Base-by-base conservation (phyloP, 1,284 basidiomycete genomes). In the Boletus semigastroideus region DNA sequence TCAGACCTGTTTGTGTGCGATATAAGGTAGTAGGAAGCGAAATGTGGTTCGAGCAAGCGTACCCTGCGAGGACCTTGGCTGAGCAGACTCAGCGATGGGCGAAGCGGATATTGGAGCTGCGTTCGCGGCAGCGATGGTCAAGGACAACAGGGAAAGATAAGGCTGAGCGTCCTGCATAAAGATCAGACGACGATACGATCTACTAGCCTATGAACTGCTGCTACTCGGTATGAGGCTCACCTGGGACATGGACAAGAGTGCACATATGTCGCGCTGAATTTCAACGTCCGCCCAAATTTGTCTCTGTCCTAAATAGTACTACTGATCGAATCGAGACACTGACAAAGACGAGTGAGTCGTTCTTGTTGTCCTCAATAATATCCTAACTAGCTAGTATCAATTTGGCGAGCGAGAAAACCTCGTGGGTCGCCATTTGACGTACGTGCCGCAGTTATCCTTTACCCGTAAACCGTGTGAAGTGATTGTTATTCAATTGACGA, bases 101-200 rank as follows among this genome's bases (percentile, higher is more conserved):
- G 61, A 28, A 39, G 78, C 60, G 27, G 74, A 66, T 52, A 83
- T 77, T 46, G 81, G 81, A 1, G 64, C 61, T 45, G 76, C 79
- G 52, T 61, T 75, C 38, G 77, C 74, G 13, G 83, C 83, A 5
- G 77, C 83, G 46, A 84, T 72, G 54, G 86, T 87, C 51, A 88
- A 71, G 9, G 86, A 87, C 38, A 88, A 77, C 33, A 89, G 71
- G 60, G 82, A 85, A 40, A 71, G 63, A 42, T 53, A 54, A 22
- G 54, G 34, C 37, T 63, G 60, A 28, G 1, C 59, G 59, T 61
- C 49, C 59, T 61, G 13, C 25, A 17, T 34, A 25, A 42, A 28
- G 36, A 43, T 59, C 62, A 46, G 51, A 42, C 39, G 22, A 27
- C 3, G 19, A n/a, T 39, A 11, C 9, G 19, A 9, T 39, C 28